Evolutionary conservation across 108 stramenopile species (phyloP), one percentile per base, ranked within the genome.

Genomic region (Skeletonema tropicum): DNA sequence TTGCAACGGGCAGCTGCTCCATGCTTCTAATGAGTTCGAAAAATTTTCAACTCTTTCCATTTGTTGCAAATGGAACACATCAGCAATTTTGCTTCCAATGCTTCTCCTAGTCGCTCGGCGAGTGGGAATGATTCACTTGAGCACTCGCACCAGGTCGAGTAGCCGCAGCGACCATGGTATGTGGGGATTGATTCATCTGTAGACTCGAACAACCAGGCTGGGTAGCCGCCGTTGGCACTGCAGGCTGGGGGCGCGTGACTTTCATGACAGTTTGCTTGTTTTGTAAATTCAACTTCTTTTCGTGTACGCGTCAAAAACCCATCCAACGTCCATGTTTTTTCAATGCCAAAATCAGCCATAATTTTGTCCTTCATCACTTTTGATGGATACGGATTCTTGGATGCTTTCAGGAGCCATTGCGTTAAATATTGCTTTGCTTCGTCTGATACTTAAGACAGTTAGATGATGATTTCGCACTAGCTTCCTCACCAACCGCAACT

Each of bases 331-430:
- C 66, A 57, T 5, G 64, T 33, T 19, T 73, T 61, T 14, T 15
- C 12, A 58, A 82, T 65, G 9, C 70, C 74, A 15, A 82, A 72
- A 32, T 66, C 57, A n/a, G 21, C 19, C 70, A 75, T 71, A 59
- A 82, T 82, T 19, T 49, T 66, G 15, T 68, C 65, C 52, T 82
- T 82, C 35, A 75, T 70, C 46, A 61, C 66, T 48, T 48, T 83
- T 46, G 71, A 68, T 26, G 82, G 82, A 48, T 72, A 83, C 19
- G 82, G 82, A 36, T 83, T n/a, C n/a, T n/a, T 72, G 26, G 32
- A 35, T 45, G 67, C 41, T 36, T 73, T 71, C 35, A 31, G 30
- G 8, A 76, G 59, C 82, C 82, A 83, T 36, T 63, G 74, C 21
- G 45, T 33, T 10, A 83, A 74, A 76, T 83, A 76, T 19, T 6